Evolutionary conservation across 345 rosid species (phyloP).

Genomic region (Eucalyptus caleyi): DNA sequence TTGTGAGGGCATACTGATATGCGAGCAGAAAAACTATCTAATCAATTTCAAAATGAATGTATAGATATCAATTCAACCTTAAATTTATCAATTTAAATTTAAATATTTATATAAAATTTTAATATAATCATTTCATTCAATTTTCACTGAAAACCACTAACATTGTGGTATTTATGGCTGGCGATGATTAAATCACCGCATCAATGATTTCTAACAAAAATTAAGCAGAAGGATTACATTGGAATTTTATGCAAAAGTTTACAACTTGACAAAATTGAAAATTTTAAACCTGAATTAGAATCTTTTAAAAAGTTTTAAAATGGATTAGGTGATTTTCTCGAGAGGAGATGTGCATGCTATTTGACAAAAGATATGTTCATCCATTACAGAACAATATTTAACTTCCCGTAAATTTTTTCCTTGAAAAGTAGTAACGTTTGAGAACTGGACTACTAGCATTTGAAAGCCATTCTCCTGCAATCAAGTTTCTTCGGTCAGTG

Average conservation of each 20-base stretch:
- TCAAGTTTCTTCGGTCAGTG: background rate
- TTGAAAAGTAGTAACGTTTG: background rate
- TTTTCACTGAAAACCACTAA: rapidly evolving
- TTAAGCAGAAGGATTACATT: rapidly evolving
- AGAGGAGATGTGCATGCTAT: background rate
- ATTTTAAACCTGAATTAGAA: background rate
- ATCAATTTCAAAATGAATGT: rapidly evolving
- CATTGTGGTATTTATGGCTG: rapidly evolving
- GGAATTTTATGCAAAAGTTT: background rate
- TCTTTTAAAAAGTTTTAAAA: background rate
- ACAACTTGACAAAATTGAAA: background rate
- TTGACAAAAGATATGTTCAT: background rate
- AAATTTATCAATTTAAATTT: background rate
- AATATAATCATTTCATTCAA: background rate
- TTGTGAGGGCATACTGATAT: background rate
- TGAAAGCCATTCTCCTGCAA: background rate
- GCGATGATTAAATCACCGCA: background rate
- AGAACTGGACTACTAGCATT: background rate
- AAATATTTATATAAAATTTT: background rate
- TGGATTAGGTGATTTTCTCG: background rate
- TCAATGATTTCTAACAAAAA: background rate
- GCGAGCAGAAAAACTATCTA: rapidly evolving
- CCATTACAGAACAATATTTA: background rate
- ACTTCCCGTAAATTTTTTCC: background rate
- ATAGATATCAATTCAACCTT: background rate